These are phyloP conservation scores for Dujonia santamariae DNA, from an alignment of 1,139 yeast genomes.

Conservation along the genomic window DNA sequence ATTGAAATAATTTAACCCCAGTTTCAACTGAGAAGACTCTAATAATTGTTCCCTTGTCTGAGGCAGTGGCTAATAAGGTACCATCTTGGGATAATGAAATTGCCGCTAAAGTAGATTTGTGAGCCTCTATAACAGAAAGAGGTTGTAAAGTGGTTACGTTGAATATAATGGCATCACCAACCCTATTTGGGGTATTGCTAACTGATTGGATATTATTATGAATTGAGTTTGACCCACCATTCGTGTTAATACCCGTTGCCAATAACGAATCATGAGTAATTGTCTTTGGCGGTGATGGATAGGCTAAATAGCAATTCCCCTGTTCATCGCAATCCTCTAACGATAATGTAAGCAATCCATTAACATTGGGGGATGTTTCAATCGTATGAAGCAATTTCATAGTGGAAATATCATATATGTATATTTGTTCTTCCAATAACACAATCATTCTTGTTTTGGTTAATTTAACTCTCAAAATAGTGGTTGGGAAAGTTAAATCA, in stretches of 20 bases:
- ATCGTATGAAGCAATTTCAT: slow-evolving; percentile 88
- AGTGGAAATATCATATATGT: slow-evolving; percentile 81
- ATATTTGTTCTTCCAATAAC: slow-evolving; percentile 78
- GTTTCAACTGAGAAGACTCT: slow-evolving; percentile 83
- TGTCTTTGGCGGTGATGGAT: slow-evolving; percentile 76
- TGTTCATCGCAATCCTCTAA: slow-evolving; percentile 39
- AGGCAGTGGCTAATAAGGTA: slow-evolving; percentile 82
- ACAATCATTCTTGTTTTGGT: slow-evolving; percentile 75
- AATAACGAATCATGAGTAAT: slow-evolving; percentile 42
- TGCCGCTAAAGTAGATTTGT: slow-evolving; percentile 80
- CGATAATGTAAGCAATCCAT: slow-evolving; percentile 63
- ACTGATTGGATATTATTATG: slow-evolving; percentile 45
- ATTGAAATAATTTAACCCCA: slow-evolving; percentile 82
- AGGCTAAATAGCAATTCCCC: slow-evolving; percentile 69
- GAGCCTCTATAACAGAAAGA: slow-evolving; percentile 87
- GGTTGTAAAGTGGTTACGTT: slow-evolving; percentile 80
- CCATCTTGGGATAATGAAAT: slow-evolving; percentile 80
- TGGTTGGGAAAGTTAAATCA: slow-evolving; percentile 85
- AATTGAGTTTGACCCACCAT: slow-evolving; percentile 42
- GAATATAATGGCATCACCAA: slow-evolving; percentile 89
- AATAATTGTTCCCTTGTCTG: slow-evolving; percentile 92
- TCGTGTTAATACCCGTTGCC: slow-evolving; percentile 43
- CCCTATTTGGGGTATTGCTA: slow-evolving; percentile 45
- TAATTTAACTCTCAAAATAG: slow-evolving; percentile 74
- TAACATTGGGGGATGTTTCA: slow-evolving; percentile 72